Evolutionary conservation across 2,329 filamentous ascomycete genomes (phyloP).

Genomic region (Aspergillus bombycis): DNA sequence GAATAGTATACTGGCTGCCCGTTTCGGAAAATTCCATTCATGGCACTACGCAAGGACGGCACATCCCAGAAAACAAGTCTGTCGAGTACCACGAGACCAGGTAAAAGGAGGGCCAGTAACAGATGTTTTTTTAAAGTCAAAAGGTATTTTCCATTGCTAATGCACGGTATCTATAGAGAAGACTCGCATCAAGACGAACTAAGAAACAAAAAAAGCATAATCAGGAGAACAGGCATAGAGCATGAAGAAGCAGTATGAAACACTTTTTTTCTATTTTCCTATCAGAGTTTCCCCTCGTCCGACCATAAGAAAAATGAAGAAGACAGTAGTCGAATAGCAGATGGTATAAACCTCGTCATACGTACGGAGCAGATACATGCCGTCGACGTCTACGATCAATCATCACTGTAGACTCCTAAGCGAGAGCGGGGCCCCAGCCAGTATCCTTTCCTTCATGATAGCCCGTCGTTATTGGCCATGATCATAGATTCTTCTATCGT

Average conservation of each 20-base stretch:
- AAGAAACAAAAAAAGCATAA: neutral
- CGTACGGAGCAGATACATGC: conserved; percentile 37
- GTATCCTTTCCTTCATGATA: conserved; percentile 14
- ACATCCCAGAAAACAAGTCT: neutral
- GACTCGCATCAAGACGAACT: neutral
- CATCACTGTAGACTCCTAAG: conserved; percentile 28
- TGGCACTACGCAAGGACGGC: neutral
- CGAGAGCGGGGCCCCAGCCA: conserved; percentile 11
- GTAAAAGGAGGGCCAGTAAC: neutral
- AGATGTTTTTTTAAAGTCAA: neutral
- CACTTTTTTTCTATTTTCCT: conserved; percentile 11
- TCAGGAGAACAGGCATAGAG: neutral
- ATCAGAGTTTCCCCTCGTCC: conserved; percentile 11
- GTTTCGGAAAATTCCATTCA: neutral
- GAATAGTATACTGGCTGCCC: neutral
- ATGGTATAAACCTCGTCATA: conserved; percentile 32
- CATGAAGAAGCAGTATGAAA: conserved; percentile 2
- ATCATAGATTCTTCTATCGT: conserved; percentile 20
- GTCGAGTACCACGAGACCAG: neutral
- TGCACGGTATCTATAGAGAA: conserved; percentile 8
- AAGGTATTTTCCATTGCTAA: conserved; percentile 4
- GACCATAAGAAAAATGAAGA: conserved; percentile 13
- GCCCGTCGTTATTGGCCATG: conserved; percentile 23
- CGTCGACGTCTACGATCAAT: conserved; percentile 31
- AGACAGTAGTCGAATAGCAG: conserved; percentile 22